phyloP scores from a whole-genome alignment of 2,329 filamentous ascomycete species.

The Diaporthe sp. region DNA sequence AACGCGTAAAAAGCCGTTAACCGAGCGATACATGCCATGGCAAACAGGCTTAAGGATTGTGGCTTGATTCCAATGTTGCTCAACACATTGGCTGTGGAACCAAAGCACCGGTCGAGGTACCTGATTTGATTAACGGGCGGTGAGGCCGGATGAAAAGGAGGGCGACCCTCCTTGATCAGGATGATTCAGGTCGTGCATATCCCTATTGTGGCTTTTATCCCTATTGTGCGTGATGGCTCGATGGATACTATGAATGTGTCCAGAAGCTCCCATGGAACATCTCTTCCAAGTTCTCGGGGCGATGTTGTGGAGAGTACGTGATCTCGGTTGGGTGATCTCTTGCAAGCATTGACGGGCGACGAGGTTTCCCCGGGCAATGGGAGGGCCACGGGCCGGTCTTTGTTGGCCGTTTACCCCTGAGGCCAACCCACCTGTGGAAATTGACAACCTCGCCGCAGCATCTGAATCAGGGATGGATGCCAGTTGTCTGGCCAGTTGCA shows the following conservation, averaged over 20 bases:
- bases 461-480: slow-evolving; percentile 21
- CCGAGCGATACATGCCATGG: too few relatives aligned
- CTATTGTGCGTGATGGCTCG: not conserved
- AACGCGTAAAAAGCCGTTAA: not conserved
- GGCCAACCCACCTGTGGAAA: slow-evolving; percentile 32
- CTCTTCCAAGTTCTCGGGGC: slow-evolving; percentile 13
- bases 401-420: slow-evolving; percentile 34
- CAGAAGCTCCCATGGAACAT: not conserved
- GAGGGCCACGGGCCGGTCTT: slow-evolving; percentile 29
- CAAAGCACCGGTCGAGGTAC: not conserved
- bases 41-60: not conserved
- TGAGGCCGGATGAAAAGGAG: slow-evolving; percentile 12
- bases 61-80: slow-evolving; percentile 10
- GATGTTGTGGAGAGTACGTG: slow-evolving; percentile 16
- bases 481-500: not conserved
- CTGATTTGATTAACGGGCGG: slow-evolving; percentile 16
- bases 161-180: not conserved
- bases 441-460: slow-evolving; percentile 35
- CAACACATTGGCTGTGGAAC: slow-evolving; percentile 12
- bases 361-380: slow-evolving; percentile 30
- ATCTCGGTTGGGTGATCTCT: slow-evolving; percentile 31
- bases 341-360: slow-evolving; percentile 18
- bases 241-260: not conserved
- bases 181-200: not conserved
- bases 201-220: slow-evolving; percentile 21